Conservation (phyloP, 2,329 filamentous ascomycete genomes). For the Trichoderma pleuroti region DNA sequence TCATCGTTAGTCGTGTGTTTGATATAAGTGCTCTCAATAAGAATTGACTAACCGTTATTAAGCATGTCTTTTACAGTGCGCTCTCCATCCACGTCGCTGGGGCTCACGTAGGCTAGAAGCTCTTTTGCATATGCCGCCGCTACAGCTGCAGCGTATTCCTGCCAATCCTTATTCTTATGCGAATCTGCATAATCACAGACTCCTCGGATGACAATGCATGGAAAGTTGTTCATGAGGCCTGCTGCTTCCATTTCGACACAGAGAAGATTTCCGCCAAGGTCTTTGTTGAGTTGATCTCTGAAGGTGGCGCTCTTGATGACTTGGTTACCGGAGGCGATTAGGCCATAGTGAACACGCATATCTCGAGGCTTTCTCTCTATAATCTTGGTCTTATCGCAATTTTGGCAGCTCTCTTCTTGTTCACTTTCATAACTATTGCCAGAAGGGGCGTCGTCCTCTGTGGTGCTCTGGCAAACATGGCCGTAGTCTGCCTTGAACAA, state of each 20-base stretch:
- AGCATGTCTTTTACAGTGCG: background rate
- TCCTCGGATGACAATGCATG: background rate
- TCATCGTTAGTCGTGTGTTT: background rate
- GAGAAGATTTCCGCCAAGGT: background rate
- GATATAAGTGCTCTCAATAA: background rate
- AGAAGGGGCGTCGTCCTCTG: background rate
- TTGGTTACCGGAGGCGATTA: background rate
- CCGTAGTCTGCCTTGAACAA: background rate
- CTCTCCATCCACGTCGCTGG: background rate
- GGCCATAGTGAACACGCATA: background rate
- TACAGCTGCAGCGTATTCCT: background rate
- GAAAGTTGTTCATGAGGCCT: background rate
- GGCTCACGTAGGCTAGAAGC: background rate
- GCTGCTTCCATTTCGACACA: conserved; percentile 5
- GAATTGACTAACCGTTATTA: background rate
- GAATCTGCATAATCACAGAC: conserved; percentile 17
- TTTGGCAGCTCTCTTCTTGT: background rate
- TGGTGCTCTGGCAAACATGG: background rate
- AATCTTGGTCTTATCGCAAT: background rate
- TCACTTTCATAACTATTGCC: background rate
- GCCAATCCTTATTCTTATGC: conserved; percentile 1
- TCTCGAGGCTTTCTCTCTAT: background rate
- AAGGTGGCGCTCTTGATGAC: background rate
- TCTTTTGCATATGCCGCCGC: conserved; percentile 13
- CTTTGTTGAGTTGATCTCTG: background rate